Evolutionary conservation across 2,329 filamentous ascomycete genomes (phyloP).

Genomic region (Pseudopithomyces maydicus): DNA sequence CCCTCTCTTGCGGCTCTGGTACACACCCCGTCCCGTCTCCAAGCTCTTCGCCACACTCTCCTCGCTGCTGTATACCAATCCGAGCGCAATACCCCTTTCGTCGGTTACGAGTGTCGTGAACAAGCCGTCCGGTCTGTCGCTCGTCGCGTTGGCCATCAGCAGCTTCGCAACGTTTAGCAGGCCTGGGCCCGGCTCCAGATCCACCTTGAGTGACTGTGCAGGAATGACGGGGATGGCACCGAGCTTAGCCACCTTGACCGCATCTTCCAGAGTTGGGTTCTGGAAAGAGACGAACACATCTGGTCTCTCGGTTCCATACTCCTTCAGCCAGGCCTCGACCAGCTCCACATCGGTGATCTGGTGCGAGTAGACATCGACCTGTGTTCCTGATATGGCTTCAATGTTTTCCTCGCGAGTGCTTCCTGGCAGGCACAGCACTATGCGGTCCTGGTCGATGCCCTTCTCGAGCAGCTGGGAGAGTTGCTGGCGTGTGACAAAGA

Average conservation of each 20-base stretch:
- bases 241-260: slow-evolving; percentile 49
- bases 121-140: slow-evolving; percentile 81
- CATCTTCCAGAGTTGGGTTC: slow-evolving; percentile 46
- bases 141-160: slow-evolving; percentile 75
- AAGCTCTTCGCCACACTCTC: slow-evolving; percentile 89
- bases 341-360: slow-evolving; percentile 50
- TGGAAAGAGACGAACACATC: slow-evolving; percentile 58
- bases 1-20: slow-evolving; percentile 93
- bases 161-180: slow-evolving; percentile 71
- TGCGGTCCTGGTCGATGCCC: slow-evolving; percentile 59
- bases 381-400: slow-evolving; percentile 46
- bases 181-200: slow-evolving; percentile 62
- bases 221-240: slow-evolving; percentile 73
- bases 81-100: slow-evolving; percentile 80
- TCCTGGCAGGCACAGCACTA: slow-evolving; percentile 60
- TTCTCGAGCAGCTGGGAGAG: slow-evolving; percentile 60
- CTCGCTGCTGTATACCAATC: slow-evolving; percentile 91
- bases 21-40: slow-evolving; percentile 81
- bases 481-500: slow-evolving; percentile 78
- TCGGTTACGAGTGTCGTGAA: slow-evolving; percentile 91
- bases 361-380: slow-evolving; percentile 52
- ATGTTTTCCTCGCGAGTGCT: slow-evolving; percentile 49
- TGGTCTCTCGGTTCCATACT: slow-evolving; percentile 55
- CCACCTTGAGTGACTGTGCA: slow-evolving; percentile 70
- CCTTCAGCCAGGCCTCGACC: slow-evolving; percentile 53